Conservation (phyloP, 106 monocot genomes). For the Dendrobium catenatum region DNA sequence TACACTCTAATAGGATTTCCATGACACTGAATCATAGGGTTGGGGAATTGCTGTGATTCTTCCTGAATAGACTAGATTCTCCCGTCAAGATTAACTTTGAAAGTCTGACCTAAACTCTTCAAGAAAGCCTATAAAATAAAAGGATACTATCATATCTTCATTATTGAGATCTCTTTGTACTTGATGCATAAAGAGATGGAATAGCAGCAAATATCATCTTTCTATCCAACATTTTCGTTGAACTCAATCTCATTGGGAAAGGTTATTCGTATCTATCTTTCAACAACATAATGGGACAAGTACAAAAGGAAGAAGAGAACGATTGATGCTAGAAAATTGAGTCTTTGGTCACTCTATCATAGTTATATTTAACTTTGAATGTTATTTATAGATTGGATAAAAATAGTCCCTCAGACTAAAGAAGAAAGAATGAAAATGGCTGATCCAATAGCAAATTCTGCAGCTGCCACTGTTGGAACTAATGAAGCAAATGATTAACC, state of each 20-base stretch:
- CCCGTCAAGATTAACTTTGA: slow-evolving; percentile 16
- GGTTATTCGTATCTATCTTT: too few species aligned
- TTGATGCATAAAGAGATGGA: too few species aligned
- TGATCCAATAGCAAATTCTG: slow-evolving; percentile 27
- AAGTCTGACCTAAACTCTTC: slow-evolving; percentile 5
- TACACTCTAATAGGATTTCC: too few species aligned
- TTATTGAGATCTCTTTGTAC: too few species aligned
- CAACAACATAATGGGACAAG: too few species aligned
- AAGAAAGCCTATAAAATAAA: neutral
- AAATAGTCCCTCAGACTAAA: slow-evolving; percentile 17
- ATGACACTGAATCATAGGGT: neutral
- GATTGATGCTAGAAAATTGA: too few species aligned
- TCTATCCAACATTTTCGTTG: too few species aligned
- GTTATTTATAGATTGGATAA: slow-evolving; percentile 14
- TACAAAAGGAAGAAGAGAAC: slow-evolving; percentile 4
- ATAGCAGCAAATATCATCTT: too few species aligned
- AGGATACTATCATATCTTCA: too few species aligned
- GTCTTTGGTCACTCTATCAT: neutral
- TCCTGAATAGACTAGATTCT: slow-evolving; percentile 41
- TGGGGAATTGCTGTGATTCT: slow-evolving; percentile 30
- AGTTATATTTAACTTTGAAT: too few species aligned
- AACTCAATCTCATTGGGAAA: too few species aligned
- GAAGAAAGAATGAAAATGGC: slow-evolving; percentile 29
- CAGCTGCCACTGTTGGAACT: slow-evolving; percentile 21
- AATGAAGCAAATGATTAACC: neutral